phyloP scores from a whole-genome alignment of 768 basidiomycete genomes.

The Russula griseocarnosa region DNA sequence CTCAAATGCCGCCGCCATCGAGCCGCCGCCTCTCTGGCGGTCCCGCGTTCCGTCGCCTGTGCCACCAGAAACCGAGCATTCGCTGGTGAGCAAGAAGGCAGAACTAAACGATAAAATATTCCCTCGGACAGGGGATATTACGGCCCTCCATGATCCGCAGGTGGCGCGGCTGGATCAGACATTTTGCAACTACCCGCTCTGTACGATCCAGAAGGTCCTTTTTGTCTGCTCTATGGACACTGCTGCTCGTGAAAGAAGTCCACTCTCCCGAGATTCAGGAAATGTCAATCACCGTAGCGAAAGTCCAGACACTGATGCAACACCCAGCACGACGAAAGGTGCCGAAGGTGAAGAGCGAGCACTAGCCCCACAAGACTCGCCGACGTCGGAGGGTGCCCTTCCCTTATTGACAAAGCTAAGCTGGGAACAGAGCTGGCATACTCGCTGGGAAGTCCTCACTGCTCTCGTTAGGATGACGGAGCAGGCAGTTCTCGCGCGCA shows the following conservation, averaged over 20 bases:
- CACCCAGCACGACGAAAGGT: background rate
- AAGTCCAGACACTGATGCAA: background rate
- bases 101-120: conserved; percentile 36
- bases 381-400: background rate
- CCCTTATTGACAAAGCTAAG: conserved; percentile 14
- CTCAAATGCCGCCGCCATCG: conserved; percentile 3
- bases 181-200: conserved; percentile 53
- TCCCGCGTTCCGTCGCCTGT: conserved; percentile 10
- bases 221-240: conserved; percentile 54
- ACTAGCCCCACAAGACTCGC: background rate
- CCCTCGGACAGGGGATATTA: conserved; percentile 63
- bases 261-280: background rate
- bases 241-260: conserved; percentile 1
- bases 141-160: conserved; percentile 55
- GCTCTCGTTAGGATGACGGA: conserved; percentile 27
- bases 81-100: conserved; percentile 9
- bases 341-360: background rate
- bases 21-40: conserved; percentile 16
- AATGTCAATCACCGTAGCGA: background rate
- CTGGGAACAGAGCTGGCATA: conserved; percentile 26
- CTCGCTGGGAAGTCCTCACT: conserved; percentile 29
- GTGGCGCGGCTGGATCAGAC: conserved; percentile 54
- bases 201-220: conserved; percentile 65
- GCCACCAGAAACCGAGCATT: background rate
- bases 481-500: conserved; percentile 3